Percentiles rank a stretch among this genome's conserved stretches.
These are phyloP conservation scores for Globisporangium okanoganense DNA, from an alignment of 352 stramenopile species.

Conservation along the genomic window DNA sequence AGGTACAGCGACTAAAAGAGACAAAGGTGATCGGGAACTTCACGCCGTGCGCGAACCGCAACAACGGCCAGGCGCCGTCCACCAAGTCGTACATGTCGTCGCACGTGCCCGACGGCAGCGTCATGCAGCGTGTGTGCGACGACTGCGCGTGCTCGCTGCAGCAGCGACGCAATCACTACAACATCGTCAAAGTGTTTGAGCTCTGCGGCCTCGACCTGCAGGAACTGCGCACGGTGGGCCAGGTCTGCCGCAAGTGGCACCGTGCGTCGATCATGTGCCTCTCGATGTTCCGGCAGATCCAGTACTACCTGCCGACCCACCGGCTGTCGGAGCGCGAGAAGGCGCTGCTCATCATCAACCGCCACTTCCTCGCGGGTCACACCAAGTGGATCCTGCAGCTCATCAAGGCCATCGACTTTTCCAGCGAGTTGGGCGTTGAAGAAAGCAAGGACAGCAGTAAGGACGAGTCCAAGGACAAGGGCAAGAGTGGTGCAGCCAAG, in stretches of 20 bases:
- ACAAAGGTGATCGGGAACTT: conserved; percentile 68
- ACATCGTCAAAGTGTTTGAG: conserved; percentile 83
- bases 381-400: conserved; percentile 86
- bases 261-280: conserved; percentile 85
- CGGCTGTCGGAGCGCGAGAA: conserved; percentile 69
- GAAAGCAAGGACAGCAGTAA: neutral
- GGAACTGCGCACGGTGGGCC: conserved; percentile 64
- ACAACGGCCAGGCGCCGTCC: conserved; percentile 22
- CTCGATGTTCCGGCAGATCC: conserved; percentile 87
- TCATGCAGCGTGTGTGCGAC: conserved; percentile 80
- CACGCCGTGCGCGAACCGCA: conserved; percentile 46
- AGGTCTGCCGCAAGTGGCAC: conserved; percentile 86
- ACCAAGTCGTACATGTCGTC: conserved; percentile 36
- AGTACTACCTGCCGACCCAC: conserved; percentile 83
- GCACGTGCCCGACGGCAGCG: conserved; percentile 59
- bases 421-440: conserved; percentile 35
- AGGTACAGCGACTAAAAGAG: conserved; percentile 62
- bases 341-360: conserved; percentile 74
- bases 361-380: conserved; percentile 67
- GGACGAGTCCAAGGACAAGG: conserved; percentile 19
- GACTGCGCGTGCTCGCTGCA: conserved; percentile 76
- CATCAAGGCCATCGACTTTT: conserved; percentile 79
- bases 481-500: conserved; percentile 7
- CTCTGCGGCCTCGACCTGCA: conserved; percentile 77
- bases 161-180: conserved; percentile 82